These are phyloP conservation scores for Tolypocladium capitatum DNA, from an alignment of 2,329 filamentous ascomycete genomes.

Conservation along the genomic window DNA sequence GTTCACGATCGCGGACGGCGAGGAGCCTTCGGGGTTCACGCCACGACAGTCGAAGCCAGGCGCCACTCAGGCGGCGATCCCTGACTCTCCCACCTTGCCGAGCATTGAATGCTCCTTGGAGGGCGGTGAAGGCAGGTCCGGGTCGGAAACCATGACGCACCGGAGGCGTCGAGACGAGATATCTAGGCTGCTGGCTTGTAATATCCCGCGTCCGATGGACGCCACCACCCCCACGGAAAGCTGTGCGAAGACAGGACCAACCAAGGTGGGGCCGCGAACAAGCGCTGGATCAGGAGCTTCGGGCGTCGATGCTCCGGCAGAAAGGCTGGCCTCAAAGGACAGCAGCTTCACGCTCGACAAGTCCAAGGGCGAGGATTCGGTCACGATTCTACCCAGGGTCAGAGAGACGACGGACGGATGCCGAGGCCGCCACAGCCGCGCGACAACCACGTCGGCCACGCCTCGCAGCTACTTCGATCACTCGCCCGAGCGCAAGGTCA, in stretches of 20 bases:
- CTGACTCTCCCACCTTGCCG: slow-evolving; percentile 3
- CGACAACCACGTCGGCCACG: neutral
- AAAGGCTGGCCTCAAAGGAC: neutral
- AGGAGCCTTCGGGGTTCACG: neutral
- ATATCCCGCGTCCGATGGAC: neutral
- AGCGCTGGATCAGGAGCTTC: neutral
- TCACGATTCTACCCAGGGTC: slow-evolving; percentile 10
- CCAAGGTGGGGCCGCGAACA: neutral
- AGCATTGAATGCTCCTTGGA: neutral
- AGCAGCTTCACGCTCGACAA: slow-evolving; percentile 12
- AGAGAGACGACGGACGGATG: neutral
- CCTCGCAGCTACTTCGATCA: slow-evolving; percentile 1
- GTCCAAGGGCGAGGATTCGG: slow-evolving; percentile 8
- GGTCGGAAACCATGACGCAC: neutral
- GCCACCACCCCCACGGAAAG: neutral
- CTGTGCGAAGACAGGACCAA: neutral
- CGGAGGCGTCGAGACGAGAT: neutral
- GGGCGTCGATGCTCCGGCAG: neutral
- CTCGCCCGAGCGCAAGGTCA: slow-evolving; percentile 1
- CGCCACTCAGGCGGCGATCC: neutral
- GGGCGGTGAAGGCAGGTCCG: neutral
- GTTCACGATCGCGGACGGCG: neutral
- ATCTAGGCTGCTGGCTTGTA: neutral
- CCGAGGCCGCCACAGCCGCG: neutral
- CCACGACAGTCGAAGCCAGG: neutral